Conservation (phyloP, 768 basidiomycete species). For the Psilocybe cyanescens region DNA sequence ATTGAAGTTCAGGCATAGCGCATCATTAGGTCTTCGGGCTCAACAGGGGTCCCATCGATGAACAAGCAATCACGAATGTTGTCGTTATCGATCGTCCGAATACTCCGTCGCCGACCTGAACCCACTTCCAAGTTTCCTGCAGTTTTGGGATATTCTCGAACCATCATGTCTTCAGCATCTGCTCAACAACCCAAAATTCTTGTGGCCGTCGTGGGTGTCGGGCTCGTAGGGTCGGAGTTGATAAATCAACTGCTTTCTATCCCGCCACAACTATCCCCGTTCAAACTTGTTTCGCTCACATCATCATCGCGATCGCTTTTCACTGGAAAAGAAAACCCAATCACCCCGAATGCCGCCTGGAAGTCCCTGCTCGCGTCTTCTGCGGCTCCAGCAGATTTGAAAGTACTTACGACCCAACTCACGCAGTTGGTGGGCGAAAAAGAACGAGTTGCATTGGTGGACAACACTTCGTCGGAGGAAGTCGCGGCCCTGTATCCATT, state of each 20-base stretch:
- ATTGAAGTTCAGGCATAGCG: no score
- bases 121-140: conserved; percentile 8
- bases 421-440: conserved; percentile 48
- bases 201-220: conserved; percentile 89
- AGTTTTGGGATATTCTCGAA: conserved; percentile 9
- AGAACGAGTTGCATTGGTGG: conserved; percentile 72
- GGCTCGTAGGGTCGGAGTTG: conserved; percentile 90
- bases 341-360: conserved; percentile 39
- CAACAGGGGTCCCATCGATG: not conserved
- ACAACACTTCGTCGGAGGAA: conserved; percentile 88
- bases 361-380: conserved; percentile 41
- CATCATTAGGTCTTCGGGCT: not conserved
- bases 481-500: conserved; percentile 83
- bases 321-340: conserved; percentile 46
- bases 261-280: conserved; percentile 54
- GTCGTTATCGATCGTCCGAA: conserved; percentile 25
- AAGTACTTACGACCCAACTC: conserved; percentile 49
- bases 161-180: conserved; percentile 27
- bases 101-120: conserved; percentile 15
- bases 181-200: conserved; percentile 32
- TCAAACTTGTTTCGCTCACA: conserved; percentile 70
- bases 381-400: conserved; percentile 51
- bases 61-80: conserved; percentile 17
- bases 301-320: conserved; percentile 68
- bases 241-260: conserved; percentile 78